Evolutionary conservation across 139 green algal species (phyloP).

Genomic region (Volvox africanus): DNA sequence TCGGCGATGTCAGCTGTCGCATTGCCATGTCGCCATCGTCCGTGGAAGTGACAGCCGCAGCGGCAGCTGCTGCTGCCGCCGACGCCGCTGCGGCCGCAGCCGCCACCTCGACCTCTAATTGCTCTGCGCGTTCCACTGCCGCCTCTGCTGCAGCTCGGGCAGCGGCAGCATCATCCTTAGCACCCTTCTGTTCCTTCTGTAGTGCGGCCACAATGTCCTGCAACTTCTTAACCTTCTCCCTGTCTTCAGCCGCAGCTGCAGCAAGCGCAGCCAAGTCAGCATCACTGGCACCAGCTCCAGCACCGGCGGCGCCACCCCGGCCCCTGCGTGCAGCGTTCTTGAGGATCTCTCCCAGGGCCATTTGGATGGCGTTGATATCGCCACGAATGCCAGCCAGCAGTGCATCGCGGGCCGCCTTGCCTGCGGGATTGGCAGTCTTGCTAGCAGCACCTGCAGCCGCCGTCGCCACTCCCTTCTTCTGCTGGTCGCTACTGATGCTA

Average conservation of each 20-base stretch:
- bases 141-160: not conserved
- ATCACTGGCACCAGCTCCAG: not conserved
- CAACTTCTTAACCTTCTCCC: not conserved
- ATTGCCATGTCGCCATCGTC: not conserved
- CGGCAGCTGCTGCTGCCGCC: not conserved
- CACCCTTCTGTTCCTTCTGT: not conserved
- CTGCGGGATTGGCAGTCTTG: not conserved
- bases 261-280: not conserved
- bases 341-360: no score
- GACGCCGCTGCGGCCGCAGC: not conserved
- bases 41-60: not conserved
- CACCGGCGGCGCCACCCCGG: not conserved
- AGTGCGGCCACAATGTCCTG: not conserved
- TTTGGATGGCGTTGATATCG: no score
- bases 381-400: no score
- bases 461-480: no score
- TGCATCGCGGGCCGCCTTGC: no score
- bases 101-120: not conserved
- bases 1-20: no score
- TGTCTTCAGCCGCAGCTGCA: not conserved
- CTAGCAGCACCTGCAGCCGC: not conserved
- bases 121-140: not conserved
- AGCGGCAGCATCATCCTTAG: not conserved
- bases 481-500: no score
- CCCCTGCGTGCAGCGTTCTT: not conserved